A percentile compares a stretch with the other conserved stretches of the same genome.
Conservation (phyloP, 306 rosid species). For the Quercus parvula region DNA sequence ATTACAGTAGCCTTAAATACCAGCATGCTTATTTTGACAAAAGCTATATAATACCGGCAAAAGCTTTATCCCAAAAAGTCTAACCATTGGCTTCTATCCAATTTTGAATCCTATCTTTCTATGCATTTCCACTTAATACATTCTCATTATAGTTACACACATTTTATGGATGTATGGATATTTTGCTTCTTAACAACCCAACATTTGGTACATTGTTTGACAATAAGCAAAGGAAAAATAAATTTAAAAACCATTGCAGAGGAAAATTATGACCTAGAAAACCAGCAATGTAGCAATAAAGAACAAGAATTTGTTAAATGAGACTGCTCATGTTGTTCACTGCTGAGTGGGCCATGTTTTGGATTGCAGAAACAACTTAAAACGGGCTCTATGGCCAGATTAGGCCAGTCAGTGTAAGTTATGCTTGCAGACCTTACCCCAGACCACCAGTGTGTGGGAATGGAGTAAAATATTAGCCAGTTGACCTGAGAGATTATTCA, state of each 20-base stretch:
- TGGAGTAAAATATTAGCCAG: background rate
- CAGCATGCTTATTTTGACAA: background rate
- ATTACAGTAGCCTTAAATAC: background rate
- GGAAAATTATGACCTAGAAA: background rate
- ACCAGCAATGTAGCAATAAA: background rate
- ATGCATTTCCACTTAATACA: too few relatives aligned
- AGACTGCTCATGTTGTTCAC: background rate
- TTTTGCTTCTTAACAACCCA: too few relatives aligned
- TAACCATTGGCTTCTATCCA: background rate
- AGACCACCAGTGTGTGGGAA: background rate
- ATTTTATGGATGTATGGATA: too few relatives aligned
- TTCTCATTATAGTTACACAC: too few relatives aligned
- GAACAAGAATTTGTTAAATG: background rate
- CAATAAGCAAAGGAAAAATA: background rate
- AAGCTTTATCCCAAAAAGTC: background rate
- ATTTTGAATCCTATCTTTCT: background rate
- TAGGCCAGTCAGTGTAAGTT: background rate
- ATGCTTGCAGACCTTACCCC: background rate
- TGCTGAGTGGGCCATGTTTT: background rate
- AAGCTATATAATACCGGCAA: background rate
- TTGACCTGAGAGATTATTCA: background rate
- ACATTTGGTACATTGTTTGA: background rate
- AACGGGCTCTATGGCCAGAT: background rate
- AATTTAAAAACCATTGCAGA: background rate
- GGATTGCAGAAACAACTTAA: background rate